phyloP scores from a whole-genome alignment of 2,329 filamentous ascomycete species.

The Alternaria brassicicola region DNA sequence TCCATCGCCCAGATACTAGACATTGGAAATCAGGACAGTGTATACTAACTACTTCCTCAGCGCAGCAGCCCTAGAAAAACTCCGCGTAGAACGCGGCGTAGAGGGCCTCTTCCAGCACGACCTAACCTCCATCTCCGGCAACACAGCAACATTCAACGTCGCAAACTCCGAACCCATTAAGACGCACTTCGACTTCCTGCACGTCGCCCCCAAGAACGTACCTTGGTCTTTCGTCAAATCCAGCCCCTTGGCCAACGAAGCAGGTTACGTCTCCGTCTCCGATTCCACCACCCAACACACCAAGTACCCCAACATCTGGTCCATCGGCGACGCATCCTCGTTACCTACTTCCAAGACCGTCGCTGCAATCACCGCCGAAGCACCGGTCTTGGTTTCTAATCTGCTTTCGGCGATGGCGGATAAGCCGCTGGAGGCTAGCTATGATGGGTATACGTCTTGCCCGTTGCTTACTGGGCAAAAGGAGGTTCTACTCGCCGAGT shows the following conservation, averaged over 20 bases:
- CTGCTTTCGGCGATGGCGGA: slow-evolving; percentile 38
- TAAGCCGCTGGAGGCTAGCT: slow-evolving; percentile 31
- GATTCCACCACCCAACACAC: slow-evolving; percentile 45
- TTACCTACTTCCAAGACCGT: slow-evolving; percentile 50
- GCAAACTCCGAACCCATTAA: slow-evolving; percentile 35
- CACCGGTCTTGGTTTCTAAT: slow-evolving; percentile 46
- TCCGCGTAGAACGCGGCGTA: slow-evolving; percentile 46
- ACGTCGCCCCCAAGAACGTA: slow-evolving; percentile 48
- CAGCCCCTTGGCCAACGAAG: slow-evolving; percentile 43
- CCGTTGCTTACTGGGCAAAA: slow-evolving; percentile 57
- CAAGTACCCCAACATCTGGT: slow-evolving; percentile 50
- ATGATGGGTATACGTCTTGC: slow-evolving; percentile 51
- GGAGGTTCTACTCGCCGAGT: slow-evolving; percentile 68
- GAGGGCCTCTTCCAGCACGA: slow-evolving; percentile 50
- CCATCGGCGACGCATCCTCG: slow-evolving; percentile 46
- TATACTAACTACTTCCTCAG: neutral
- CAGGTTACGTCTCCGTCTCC: slow-evolving; percentile 49
- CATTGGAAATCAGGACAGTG: too few species aligned
- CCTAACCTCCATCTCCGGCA: slow-evolving; percentile 45
- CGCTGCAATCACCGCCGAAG: slow-evolving; percentile 48
- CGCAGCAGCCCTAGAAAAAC: slow-evolving; percentile 45
- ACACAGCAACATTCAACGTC: slow-evolving; percentile 44
- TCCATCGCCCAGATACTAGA: too few species aligned
- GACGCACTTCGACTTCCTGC: slow-evolving; percentile 47
- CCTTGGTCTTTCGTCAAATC: slow-evolving; percentile 47